A percentile compares a stretch with the other conserved stretches of the same genome.
phyloP scores from a whole-genome alignment of 352 stramenopile genomes.

The Globisporangium nagaii region DNA sequence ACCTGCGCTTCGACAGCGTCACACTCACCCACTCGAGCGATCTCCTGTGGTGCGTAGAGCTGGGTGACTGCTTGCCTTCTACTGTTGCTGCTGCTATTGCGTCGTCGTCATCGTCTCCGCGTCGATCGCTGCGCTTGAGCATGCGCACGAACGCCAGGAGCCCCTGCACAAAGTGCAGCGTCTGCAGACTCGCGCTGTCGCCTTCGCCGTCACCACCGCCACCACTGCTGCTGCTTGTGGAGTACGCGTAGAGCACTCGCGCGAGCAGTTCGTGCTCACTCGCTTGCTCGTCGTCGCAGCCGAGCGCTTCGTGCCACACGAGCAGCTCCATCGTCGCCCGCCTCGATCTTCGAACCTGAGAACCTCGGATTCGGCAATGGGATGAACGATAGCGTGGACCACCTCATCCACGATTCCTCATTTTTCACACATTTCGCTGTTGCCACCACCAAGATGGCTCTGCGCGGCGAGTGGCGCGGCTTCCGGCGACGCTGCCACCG shows the following conservation, averaged over 20 bases:
- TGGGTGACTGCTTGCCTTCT: not conserved
- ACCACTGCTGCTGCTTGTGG: not conserved
- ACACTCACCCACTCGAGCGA: constrained; percentile 41
- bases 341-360: not conserved
- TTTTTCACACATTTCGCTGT: too few species aligned
- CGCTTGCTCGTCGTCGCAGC: constrained; percentile 63
- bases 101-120: not conserved
- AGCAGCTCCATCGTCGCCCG: constrained; percentile 58
- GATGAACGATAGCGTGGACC: too few species aligned
- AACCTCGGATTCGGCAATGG: too few species aligned
- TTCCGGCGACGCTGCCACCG: constrained; percentile 25
- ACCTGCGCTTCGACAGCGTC: constrained; percentile 27
- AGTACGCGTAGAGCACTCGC: constrained; percentile 39
- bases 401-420: too few species aligned
- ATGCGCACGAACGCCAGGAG: constrained; percentile 45
- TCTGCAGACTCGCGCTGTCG: constrained; percentile 15
- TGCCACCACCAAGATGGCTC: too few species aligned
- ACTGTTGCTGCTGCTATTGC: not conserved
- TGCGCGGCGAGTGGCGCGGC: constrained; percentile 16
- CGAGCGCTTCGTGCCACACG: constrained; percentile 56
- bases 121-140: constrained; percentile 15
- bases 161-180: constrained; percentile 46
- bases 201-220: not conserved
- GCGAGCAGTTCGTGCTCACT: constrained; percentile 40
- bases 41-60: not conserved